Base-by-base conservation (phyloP, 2,329 filamentous ascomycete species). In the Colletotrichum cordylinicola region DNA sequence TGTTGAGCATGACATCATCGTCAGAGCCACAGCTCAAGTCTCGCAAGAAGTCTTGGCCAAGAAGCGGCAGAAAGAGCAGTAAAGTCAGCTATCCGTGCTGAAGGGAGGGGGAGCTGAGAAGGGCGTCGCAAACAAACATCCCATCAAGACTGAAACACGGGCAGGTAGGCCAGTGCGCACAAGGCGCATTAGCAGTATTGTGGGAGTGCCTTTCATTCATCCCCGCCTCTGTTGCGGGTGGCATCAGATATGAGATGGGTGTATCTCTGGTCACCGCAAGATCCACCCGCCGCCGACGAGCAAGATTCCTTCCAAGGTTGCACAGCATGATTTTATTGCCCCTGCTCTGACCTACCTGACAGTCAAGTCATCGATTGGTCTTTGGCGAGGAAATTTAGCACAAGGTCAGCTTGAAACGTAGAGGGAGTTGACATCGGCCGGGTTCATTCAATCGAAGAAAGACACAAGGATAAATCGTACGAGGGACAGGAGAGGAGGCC, bases 1-100 rank as follows among this genome's bases (percentile, higher is more conserved):
- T 24, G 88, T 92, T 35, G 96, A 98, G 87, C 95, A 96, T 87
- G 88, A 90, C 77, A 85, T 96, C 78, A 95, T 98, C 80, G 93
- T 98, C 33, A 91, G 95, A 80, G 96, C 95, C 3, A 93, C 94
- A 6, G 84, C 86, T 2, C 84, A 87, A 79, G 85, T 90, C 9
- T 86, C 82, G 1, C 78, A 79, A 37, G 87, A 88, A 76, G 85
- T 90, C 24, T 9, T 76, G 24, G 55, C 39, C 12, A 76, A 67
- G 58, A 76, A 76, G 73, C 18, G 62, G 29, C 37, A 72, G 13
- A 31, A 62, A 18, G n/a, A 61, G 58, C 27, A 33, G 29, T 61
- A 61, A 33, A 31, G 31, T 18, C 61, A 39, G 33, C 16, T 39
- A 27, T 18, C 8, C 21, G 33, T 12, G n/a, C 31, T 15, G 35